A percentile compares a stretch with the other conserved stretches of the same genome.
Evolutionary conservation across 2,329 filamentous ascomycete genomes (phyloP).

Genomic region (Trichoderma sp.): DNA sequence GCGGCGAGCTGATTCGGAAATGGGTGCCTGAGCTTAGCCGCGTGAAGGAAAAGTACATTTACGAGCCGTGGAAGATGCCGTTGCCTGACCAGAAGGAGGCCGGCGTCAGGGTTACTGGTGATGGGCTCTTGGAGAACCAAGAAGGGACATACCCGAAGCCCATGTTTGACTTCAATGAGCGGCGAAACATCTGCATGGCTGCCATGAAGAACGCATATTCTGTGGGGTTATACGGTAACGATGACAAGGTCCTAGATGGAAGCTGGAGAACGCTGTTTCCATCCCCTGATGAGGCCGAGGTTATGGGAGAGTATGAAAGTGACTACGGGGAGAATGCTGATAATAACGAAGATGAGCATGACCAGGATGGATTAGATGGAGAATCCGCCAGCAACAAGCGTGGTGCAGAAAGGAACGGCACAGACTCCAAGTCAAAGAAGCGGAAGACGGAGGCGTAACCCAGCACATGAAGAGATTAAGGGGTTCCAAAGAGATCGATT

Average conservation of each 20-base stretch:
- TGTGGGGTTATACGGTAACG: conserved; percentile 62
- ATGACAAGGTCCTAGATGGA: conserved; percentile 60
- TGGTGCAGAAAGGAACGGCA: conserved; percentile 20
- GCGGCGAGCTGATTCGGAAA: conserved; percentile 60
- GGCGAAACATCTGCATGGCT: conserved; percentile 60
- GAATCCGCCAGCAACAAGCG: conserved; percentile 26
- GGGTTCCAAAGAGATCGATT: not conserved
- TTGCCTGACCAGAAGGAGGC: conserved; percentile 66
- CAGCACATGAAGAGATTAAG: not conserved
- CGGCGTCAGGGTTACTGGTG: conserved; percentile 58
- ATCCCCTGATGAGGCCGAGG: conserved; percentile 31
- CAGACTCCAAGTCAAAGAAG: conserved; percentile 25
- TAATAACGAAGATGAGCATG: conserved; percentile 28
- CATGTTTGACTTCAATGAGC: conserved; percentile 71
- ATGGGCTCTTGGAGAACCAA: conserved; percentile 43
- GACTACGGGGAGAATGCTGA: conserved; percentile 36
- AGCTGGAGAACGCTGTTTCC: conserved; percentile 50
- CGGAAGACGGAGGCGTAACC: conserved; percentile 23
- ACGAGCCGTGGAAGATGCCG: conserved; percentile 75
- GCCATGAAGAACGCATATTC: conserved; percentile 70
- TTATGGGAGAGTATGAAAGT: conserved; percentile 36
- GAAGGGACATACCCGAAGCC: conserved; percentile 64
- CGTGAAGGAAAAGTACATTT: conserved; percentile 68
- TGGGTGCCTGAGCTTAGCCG: conserved; percentile 66
- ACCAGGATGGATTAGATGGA: conserved; percentile 20